Base-by-base conservation (phyloP, 768 basidiomycete species). In the Mycena metata region DNA sequence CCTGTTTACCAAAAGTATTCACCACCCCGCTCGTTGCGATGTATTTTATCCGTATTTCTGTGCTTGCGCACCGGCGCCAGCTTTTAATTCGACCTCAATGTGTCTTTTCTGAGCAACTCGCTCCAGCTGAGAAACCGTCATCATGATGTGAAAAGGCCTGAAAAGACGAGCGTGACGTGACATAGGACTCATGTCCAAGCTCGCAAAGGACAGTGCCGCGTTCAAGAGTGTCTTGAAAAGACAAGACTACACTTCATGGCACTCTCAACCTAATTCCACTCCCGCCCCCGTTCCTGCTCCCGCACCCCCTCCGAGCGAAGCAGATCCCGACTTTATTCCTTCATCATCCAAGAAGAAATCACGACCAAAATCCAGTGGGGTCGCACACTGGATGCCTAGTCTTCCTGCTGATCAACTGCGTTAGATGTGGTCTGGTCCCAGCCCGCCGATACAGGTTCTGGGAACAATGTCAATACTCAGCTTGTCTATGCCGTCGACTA, bases 401-500 rank as follows among this genome's bases (percentile, higher is more conserved):
- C 52, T 50, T 55, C 13, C 50, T 68, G 60, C 67, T 73, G 70
- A 65, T 65, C 57, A 46, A 35, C 74, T 50, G 52, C 42, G 47
- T 46, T 74, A 93, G 93, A 88, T 80, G 82, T 93, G 71, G 92
- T 94, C 17, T 94, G 90, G 77, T 94, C 95, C 15, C 95, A 96
- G 77, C 94, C 95, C 17, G 90, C 91, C n/a, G 90, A 95, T 75
- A 94, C 91, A 1, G 92, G 92, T 7, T 88, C 90, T 17, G 94
- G 94, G 12, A 86, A 81, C 59, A 93, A 96, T 82, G 84, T 93
- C 66, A 94, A 94, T 73, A 96, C 95, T 0, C 94, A 96, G 78
- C 84, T 96, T 35, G 89, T 95, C 3, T 95, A 94, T 75, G 92
- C 92, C 8, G 90, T 96, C 26, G 89, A 90, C 70, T 86, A 91